These are phyloP conservation scores for Nidularia sp. DNA, from an alignment of 768 basidiomycete species.

Conservation along the genomic window DNA sequence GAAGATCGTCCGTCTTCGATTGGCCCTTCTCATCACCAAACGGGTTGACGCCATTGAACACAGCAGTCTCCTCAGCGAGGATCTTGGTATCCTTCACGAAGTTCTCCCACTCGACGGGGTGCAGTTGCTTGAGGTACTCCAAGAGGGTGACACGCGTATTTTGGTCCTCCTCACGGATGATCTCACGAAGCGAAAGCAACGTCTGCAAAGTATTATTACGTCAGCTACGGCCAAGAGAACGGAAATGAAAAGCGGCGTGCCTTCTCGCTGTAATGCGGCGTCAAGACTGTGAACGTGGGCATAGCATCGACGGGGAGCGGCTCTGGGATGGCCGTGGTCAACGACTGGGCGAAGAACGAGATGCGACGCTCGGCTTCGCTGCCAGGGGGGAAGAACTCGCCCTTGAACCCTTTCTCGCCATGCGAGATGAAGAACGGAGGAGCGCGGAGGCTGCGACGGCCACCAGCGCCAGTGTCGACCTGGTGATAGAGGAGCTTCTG, in stretches of 20 bases:
- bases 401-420: conserved; percentile 73
- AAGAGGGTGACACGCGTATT: conserved; percentile 95
- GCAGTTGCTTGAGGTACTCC: conserved; percentile 97
- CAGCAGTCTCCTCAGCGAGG: conserved; percentile 89
- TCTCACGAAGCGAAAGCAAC: conserved; percentile 91
- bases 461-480: conserved; percentile 74
- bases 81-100: conserved; percentile 99
- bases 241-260: conserved; percentile 23
- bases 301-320: conserved; percentile 97
- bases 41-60: conserved; percentile 76
- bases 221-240: conserved; percentile 5
- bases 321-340: conserved; percentile 92
- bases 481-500: conserved; percentile 98
- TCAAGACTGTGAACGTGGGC: conserved; percentile 98
- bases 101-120: conserved; percentile 98
- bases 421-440: conserved; percentile 99
- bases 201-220: conserved; percentile 46
- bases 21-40: conserved; percentile 73
- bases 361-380: conserved; percentile 97
- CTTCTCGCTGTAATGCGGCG: conserved; percentile 99
- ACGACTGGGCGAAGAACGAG: conserved; percentile 97
- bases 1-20: conserved; percentile 86
- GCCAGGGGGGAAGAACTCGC: conserved; percentile 90
- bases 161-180: conserved; percentile 98
- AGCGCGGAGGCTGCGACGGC: conserved; percentile 87